Conservation (phyloP, 306 rosid genomes). For the Dryas drummondii region DNA sequence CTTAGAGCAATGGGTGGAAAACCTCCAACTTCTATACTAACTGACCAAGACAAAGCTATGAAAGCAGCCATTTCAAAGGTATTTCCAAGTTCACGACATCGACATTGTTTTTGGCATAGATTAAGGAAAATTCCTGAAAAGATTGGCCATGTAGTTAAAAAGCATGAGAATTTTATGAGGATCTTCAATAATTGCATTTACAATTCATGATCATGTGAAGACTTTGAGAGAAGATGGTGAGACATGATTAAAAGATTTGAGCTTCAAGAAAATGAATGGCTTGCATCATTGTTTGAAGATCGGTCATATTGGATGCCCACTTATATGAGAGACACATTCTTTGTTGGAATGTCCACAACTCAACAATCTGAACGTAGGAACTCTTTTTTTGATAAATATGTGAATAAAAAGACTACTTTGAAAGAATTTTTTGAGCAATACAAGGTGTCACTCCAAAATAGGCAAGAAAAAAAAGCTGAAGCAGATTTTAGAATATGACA, state of each 20-base stretch:
- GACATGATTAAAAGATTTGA: neutral
- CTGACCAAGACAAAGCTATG: neutral
- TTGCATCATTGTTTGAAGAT: neutral
- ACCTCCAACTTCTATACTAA: neutral
- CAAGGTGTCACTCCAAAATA: neutral
- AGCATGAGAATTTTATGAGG: too few species aligned
- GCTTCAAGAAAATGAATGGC: slow-evolving; percentile 1
- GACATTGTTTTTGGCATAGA: neutral
- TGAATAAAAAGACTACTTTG: neutral
- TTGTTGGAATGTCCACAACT: neutral
- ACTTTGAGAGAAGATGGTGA: neutral
- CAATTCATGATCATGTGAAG: neutral
- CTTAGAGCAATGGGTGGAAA: neutral
- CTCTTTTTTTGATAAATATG: neutral
- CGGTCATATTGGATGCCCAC: neutral
- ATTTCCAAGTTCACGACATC: neutral
- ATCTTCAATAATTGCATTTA: neutral
- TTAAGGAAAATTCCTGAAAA: neutral
- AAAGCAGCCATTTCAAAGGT: neutral
- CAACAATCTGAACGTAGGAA: neutral
- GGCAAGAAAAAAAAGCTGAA: neutral
- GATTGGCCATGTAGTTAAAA: too few species aligned
- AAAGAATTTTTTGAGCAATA: slow-evolving; percentile 2
- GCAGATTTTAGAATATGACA: neutral
- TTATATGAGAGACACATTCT: neutral